phyloP scores from a whole-genome alignment of 139 green algal genomes.

The Volvox reticuliferus region DNA sequence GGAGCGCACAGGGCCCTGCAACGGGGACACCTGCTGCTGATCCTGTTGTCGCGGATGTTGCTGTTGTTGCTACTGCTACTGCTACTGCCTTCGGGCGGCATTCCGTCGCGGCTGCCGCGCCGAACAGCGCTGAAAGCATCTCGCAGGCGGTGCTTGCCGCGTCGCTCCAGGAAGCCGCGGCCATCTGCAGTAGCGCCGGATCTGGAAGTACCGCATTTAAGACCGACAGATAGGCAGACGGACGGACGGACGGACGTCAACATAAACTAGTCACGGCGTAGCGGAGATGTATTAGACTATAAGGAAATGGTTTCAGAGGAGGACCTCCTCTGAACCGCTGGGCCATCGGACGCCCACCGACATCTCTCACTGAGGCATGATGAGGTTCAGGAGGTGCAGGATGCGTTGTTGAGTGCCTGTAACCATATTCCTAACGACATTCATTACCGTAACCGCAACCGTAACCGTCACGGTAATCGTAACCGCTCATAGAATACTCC shows the following conservation, averaged over 20 bases:
- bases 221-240: not conserved
- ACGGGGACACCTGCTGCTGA: not conserved
- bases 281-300: not conserved
- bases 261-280: not conserved
- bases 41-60: not conserved
- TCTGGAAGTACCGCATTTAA: not conserved
- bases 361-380: too few relatives aligned
- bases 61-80: not conserved
- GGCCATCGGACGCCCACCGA: not conserved
- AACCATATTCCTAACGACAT: too few relatives aligned
- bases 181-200: slow-evolving; percentile 32
- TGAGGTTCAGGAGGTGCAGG: too few relatives aligned
- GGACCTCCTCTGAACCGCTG: too few relatives aligned
- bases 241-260: not conserved
- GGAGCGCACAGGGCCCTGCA: too few relatives aligned
- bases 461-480: too few relatives aligned
- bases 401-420: too few relatives aligned
- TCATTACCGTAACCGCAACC: too few relatives aligned
- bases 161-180: slow-evolving; percentile 15
- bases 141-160: slow-evolving; percentile 27
- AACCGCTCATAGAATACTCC: too few relatives aligned
- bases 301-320: too few relatives aligned
- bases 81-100: not conserved
- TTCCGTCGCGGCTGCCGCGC: not conserved
- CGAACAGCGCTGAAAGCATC: slow-evolving; percentile 24